A percentile compares a stretch with the other conserved stretches of the same genome.
phyloP scores from a whole-genome alignment of 345 rosid genomes.

The Cardamine chenopodiifolia region DNA sequence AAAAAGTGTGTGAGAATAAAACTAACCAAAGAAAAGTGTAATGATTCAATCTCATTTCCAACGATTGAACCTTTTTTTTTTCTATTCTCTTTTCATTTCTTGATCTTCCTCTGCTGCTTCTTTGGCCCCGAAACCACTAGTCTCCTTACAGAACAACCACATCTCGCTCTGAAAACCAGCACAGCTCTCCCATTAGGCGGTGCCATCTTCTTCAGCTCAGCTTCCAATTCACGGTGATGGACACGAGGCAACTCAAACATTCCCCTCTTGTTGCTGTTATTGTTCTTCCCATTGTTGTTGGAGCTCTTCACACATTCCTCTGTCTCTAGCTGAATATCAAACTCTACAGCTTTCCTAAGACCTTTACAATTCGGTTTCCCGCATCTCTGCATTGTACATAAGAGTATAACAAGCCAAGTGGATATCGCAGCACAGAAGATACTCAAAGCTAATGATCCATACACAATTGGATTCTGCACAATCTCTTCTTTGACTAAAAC shows the following conservation, averaged over 20 bases:
- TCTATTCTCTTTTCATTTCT: constrained; percentile 57
- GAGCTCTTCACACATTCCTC: constrained; percentile 83
- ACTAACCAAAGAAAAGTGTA: constrained; percentile 29
- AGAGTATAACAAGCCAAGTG: constrained; percentile 58
- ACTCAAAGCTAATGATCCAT: constrained; percentile 69
- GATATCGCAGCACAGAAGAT: constrained; percentile 65
- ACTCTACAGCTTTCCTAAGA: constrained; percentile 78
- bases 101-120: constrained; percentile 71
- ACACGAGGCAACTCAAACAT: constrained; percentile 63
- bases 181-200: constrained; percentile 81
- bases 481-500: constrained; percentile 64
- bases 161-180: constrained; percentile 68
- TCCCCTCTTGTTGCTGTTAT: constrained; percentile 49
- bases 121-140: constrained; percentile 82
- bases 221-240: constrained; percentile 71
- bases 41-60: constrained; percentile 26
- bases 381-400: constrained; percentile 68
- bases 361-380: constrained; percentile 85
- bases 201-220: constrained; percentile 83
- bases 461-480: constrained; percentile 61
- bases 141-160: constrained; percentile 82
- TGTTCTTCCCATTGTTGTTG: constrained; percentile 39
- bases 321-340: constrained; percentile 90
- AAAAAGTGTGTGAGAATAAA: constrained; percentile 22
- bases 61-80: constrained; percentile 4